Conservation (phyloP, 1,139 yeast species). For the Scheffersomyces stambukii region DNA sequence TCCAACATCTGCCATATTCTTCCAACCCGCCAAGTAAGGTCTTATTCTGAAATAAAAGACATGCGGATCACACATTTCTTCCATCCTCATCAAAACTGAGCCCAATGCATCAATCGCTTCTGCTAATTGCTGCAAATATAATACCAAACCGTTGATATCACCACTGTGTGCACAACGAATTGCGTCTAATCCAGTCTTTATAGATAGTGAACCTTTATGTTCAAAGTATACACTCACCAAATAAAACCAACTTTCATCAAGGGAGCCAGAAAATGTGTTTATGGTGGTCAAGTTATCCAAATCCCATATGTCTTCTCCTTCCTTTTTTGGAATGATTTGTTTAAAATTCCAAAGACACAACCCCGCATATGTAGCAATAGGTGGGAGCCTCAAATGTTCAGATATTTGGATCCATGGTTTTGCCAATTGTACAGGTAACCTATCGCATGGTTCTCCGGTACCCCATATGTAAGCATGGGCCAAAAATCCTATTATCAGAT, state of each 20-base stretch:
- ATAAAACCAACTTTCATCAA: slow-evolving; percentile 93
- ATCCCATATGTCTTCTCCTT: slow-evolving; percentile 36
- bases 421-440: slow-evolving; percentile 64
- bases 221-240: slow-evolving; percentile 85
- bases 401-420: slow-evolving; percentile 62
- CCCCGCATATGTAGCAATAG: slow-evolving; percentile 84
- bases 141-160: slow-evolving; percentile 35
- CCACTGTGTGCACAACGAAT: slow-evolving; percentile 25
- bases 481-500: slow-evolving; percentile 70
- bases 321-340: slow-evolving; percentile 57
- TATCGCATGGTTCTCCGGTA: slow-evolving; percentile 60
- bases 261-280: slow-evolving; percentile 83
- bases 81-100: slow-evolving; percentile 75
- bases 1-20: slow-evolving; percentile 85
- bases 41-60: slow-evolving; percentile 81
- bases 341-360: slow-evolving; percentile 85
- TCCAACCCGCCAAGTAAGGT: slow-evolving; percentile 94
- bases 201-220: slow-evolving; percentile 72
- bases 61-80: slow-evolving; percentile 94
- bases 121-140: slow-evolving; percentile 59
- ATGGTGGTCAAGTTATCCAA: slow-evolving; percentile 74
- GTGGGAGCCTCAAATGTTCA: slow-evolving; percentile 68
- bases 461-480: slow-evolving; percentile 93
- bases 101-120: slow-evolving; percentile 74
- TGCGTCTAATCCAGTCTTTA: slow-evolving; percentile 49